Conservation (phyloP, 805 yeast species). For the Saccharomyces paradoxus region DNA sequence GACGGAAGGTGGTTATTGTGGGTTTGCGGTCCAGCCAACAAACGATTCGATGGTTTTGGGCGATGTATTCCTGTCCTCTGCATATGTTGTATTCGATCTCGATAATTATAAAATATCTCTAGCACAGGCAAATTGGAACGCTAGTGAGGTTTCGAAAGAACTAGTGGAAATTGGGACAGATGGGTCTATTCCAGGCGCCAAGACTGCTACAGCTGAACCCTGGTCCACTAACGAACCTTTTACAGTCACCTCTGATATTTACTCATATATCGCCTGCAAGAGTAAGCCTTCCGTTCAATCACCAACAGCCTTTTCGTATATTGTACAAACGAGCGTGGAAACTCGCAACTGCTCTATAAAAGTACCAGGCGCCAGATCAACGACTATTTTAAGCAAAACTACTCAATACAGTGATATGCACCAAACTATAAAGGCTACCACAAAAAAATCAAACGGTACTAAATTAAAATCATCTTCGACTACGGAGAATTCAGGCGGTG, state of each 20-base stretch:
- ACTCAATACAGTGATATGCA: background rate
- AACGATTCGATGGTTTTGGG: constrained; percentile 39
- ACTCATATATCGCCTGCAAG: background rate
- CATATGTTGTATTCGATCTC: constrained; percentile 49
- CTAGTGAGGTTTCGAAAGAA: constrained; percentile 21
- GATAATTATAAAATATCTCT: constrained; percentile 37
- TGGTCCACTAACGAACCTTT: constrained; percentile 17
- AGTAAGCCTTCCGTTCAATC: background rate
- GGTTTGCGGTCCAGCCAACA: constrained; percentile 34
- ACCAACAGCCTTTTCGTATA: background rate
- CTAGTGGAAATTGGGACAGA: constrained; percentile 38
- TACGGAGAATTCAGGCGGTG: background rate
- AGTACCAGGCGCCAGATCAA: background rate
- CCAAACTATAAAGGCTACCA: background rate
- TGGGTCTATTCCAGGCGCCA: constrained; percentile 43
- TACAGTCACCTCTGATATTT: constrained; percentile 7
- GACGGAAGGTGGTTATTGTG: constrained; percentile 32
- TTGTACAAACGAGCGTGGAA: background rate
- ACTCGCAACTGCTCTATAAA: background rate
- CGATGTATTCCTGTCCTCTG: constrained; percentile 44
- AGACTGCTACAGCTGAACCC: constrained; percentile 32
- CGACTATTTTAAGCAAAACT: background rate
- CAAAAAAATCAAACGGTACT: background rate
- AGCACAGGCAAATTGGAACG: constrained; percentile 35
- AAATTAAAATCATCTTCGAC: too few relatives aligned